These are phyloP conservation scores for Nymphaea thermarum DNA, from an alignment of 164 flowering plant species.

Conservation along the genomic window DNA sequence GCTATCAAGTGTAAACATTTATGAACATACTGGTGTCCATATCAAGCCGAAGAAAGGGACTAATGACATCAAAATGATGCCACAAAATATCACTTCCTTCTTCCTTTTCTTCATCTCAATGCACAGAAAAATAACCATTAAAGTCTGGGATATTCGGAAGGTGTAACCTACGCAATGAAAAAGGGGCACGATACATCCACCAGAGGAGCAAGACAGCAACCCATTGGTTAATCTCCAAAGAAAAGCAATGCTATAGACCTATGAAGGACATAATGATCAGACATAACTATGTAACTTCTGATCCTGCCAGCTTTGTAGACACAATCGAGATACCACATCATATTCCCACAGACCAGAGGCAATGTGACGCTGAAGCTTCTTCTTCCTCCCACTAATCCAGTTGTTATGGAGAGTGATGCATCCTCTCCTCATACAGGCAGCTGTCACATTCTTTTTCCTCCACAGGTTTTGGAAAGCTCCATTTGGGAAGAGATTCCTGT, in stretches of 20 bases:
- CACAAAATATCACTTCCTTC: too few species aligned
- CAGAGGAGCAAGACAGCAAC: too few species aligned
- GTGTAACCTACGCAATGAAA: too few species aligned
- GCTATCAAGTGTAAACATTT: too few species aligned
- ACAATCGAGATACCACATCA: constrained; percentile 57
- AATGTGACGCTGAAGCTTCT: constrained; percentile 73
- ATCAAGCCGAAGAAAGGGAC: too few species aligned
- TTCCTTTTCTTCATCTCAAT: too few species aligned
- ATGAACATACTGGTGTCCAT: too few species aligned
- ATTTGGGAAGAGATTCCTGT: constrained; percentile 79
- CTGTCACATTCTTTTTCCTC: constrained; percentile 42
- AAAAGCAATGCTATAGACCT: neutral
- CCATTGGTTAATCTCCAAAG: too few species aligned
- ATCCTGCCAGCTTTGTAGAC: constrained; percentile 34
- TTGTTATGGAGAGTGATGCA: constrained; percentile 78
- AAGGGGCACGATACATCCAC: too few species aligned
- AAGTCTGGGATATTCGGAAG: too few species aligned
- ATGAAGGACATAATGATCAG: neutral
- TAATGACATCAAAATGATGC: too few species aligned
- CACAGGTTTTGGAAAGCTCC: constrained; percentile 81
- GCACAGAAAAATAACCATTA: too few species aligned
- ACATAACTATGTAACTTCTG: neutral
- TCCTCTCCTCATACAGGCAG: constrained; percentile 46
- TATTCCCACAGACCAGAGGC: constrained; percentile 77
- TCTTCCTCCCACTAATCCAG: constrained; percentile 79